Evolutionary conservation across 306 rosid species (phyloP).

Genomic region (Trifolium fragiferum): DNA sequence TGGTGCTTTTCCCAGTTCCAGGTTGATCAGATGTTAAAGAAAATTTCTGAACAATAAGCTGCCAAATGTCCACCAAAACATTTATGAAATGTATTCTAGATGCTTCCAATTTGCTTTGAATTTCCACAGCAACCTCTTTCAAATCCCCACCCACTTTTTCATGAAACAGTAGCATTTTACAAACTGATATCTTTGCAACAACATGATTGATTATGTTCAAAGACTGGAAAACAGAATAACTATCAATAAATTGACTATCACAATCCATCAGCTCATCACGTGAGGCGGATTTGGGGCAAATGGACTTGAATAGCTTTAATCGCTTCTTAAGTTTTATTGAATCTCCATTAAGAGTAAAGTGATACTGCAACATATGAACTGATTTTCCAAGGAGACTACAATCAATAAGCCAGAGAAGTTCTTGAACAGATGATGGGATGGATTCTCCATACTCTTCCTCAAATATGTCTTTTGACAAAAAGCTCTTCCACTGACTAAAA

Average conservation of each 20-base stretch:
- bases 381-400: slow-evolving; percentile 83
- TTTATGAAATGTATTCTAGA: slow-evolving; percentile 59
- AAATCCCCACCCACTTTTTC: slow-evolving; percentile 48
- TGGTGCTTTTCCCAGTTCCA: slow-evolving; percentile 47
- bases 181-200: slow-evolving; percentile 67
- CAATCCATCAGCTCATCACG: slow-evolving; percentile 65
- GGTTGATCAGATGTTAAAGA: slow-evolving; percentile 52
- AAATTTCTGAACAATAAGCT: slow-evolving; percentile 59
- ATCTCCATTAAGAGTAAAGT: slow-evolving; percentile 62
- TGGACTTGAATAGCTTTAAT: slow-evolving; percentile 61
- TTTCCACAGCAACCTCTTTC: slow-evolving; percentile 47
- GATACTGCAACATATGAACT: slow-evolving; percentile 64
- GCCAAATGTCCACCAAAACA: slow-evolving; percentile 75
- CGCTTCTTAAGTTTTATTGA: slow-evolving; percentile 58
- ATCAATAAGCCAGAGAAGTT: slow-evolving; percentile 61
- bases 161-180: slow-evolving; percentile 67
- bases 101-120: slow-evolving; percentile 43
- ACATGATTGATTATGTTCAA: slow-evolving; percentile 63
- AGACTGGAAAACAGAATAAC: slow-evolving; percentile 54
- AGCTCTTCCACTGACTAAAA: slow-evolving; percentile 69
- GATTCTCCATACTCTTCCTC: slow-evolving; percentile 64
- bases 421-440: slow-evolving; percentile 65
- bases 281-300: slow-evolving; percentile 51
- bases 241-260: slow-evolving; percentile 51
- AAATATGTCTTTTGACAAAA: slow-evolving; percentile 66